Evolutionary conservation across 495 filamentous ascomycete genomes (phyloP).

Genomic region (Astrocystis sublimbata): DNA sequence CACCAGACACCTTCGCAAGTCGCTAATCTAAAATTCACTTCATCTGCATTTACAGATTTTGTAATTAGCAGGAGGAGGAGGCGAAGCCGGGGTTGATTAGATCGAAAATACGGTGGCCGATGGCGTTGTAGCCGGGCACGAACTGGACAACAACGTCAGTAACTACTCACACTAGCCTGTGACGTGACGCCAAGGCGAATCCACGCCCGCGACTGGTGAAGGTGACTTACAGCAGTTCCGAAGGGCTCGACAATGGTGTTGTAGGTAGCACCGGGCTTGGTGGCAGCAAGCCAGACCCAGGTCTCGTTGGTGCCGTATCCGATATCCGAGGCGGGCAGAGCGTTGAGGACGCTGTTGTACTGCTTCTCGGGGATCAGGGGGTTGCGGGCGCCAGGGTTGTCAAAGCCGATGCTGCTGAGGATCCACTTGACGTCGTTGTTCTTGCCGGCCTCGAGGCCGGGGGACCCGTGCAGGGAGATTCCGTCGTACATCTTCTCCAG

Average conservation of each 20-base stretch:
- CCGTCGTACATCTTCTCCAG: conserved; percentile 28
- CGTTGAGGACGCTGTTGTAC: conserved; percentile 16
- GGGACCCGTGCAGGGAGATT: conserved; percentile 26
- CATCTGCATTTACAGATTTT: neutral
- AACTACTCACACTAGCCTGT: neutral
- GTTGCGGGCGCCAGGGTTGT: conserved; percentile 15
- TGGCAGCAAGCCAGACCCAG: conserved; percentile 18
- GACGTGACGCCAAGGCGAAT: neutral
- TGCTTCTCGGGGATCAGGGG: conserved; percentile 17
- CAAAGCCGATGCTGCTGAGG: conserved; percentile 12
- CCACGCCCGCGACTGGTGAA: neutral
- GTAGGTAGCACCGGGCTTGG: conserved; percentile 25
- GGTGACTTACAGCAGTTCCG: conserved; percentile 18
- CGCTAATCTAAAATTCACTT: neutral
- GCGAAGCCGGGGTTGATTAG: conserved; percentile 6
- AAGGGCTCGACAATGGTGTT: conserved; percentile 9
- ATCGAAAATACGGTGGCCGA: conserved; percentile 29
- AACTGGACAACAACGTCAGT: conserved; percentile 21
- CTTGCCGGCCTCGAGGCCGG: conserved; percentile 20
- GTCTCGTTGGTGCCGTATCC: conserved; percentile 11
- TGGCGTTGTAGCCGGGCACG: conserved; percentile 28
- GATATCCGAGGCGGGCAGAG: conserved; percentile 16
- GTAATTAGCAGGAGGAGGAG: neutral
- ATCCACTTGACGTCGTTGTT: conserved; percentile 27
- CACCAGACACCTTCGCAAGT: neutral